Base-by-base conservation (phyloP, 495 filamentous ascomycete species). In the Trichoderma reesei region DNA sequence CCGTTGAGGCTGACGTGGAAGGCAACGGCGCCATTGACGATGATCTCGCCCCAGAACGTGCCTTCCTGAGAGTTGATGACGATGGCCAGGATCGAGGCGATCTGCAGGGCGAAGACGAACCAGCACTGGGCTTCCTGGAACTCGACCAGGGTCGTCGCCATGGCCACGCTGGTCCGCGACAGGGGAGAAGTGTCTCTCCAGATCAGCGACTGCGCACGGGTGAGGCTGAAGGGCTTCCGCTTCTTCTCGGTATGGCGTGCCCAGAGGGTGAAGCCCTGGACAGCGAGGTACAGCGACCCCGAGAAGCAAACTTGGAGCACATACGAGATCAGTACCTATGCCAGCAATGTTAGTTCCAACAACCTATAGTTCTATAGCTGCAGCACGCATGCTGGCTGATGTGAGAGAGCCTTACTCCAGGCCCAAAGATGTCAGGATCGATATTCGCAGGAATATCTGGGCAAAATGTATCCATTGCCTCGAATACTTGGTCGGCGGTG, bases 51-150 rank as follows among this genome's bases (percentile, higher is more conserved):
- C 60, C 60, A 62, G 60, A 62, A 62, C 0, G 36, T 39, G 34
- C 60, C 60, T 10, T 62, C 60, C 36, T 62, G 60, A 14, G 60
- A 62, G 60, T 62, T 62, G 16, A 62, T 41, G 36, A 62, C 60
- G 36, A 62, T 62, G 37, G 60, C 60, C 3, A 62, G 60, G 60
- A 62, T 62, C 5, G 60, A 62, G 60, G 60, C 60, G 38, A 62
- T 62, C 60, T 62, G 60, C 60, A 62, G 16, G 5, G 60, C 60
- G 11, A 62, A 62, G 14, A 62, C 60, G 26, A 62, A 62, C 60
- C 60, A 62, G 60, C 60, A 39, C 18, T 62, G 60, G 16, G 60
- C 60, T 41, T 62, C 60, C 18, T 62, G 60, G 9, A 62, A 62
- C 60, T 62, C 60, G 60, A 62, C 60, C 14, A 62, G 60, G 36